Evolutionary conservation across 1,284 basidiomycete species (phyloP), one percentile per base, ranked within the genome.

Genomic region (Golubevia sp.): DNA sequence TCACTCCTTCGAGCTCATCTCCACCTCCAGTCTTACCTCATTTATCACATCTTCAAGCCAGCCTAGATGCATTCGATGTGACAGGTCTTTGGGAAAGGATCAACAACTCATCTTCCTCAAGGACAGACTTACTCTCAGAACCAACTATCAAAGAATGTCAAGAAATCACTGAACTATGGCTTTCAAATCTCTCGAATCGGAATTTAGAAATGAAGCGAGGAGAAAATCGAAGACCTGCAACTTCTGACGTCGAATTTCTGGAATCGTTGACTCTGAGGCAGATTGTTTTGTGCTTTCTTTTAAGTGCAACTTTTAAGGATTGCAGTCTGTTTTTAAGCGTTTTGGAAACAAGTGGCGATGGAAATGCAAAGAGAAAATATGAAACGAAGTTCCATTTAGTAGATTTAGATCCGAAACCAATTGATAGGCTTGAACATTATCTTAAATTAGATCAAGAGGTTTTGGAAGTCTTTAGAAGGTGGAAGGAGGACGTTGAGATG

Each of bases 221-320:
- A 5, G 4, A 3, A 34, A 34, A 34, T 34, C 30, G 11, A 11
- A 34, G 5, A 34, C 30, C 30, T 11, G 11, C 30, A 11, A 11
- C 4, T 5, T 11, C 30, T 5, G 30, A 34, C 30, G 4, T 34
- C 30, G 30, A 3, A 3, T 34, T 34, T 11, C 71, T 8, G 77
- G 83, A 26, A 86, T 86, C 4, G 79, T 82, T 52, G 26, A 80
- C 88, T 64, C 82, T 91, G 61, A 86, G 87, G 50, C 87, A 89
- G 68, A 88, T 90, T 70, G 79, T 90, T 53, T 85, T 92, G 56
- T 90, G 91, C 2, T 93, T 93, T 80, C 85, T 93, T 34, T 89
- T 97, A 54, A 92, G 92, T 7, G 92, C 92, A n/a, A 92, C 91
- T 11, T 94, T 97, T 88, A 98, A 97, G 84, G 95, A 98, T 83